Evolutionary conservation across 2,329 filamentous ascomycete species (phyloP), one percentile per base, ranked within the genome.

Genomic region (Fusarium sp.): DNA sequence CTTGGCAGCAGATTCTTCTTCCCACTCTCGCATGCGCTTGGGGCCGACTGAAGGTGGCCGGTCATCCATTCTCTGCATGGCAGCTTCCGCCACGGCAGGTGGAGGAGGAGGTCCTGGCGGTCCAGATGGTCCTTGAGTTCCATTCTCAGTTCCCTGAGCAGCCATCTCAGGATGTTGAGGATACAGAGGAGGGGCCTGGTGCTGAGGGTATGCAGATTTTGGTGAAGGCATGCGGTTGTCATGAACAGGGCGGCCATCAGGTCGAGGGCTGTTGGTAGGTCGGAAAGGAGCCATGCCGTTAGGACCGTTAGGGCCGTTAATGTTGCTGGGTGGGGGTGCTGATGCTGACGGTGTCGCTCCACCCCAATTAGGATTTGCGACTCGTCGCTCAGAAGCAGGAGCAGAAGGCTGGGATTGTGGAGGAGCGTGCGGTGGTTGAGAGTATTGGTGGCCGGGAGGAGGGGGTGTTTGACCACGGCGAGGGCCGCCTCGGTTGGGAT

Each of bases 21-120:
- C 96, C 95, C 96, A 98, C 79, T 98, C 96, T 54, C 95, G 92
- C 81, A 91, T 88, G 65, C 96, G 90, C 87, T 99, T 99, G 64
- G 92, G 90, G 7, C 89, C 89, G 16, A 94, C 93, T 42, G 94
- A 97, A 2, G 92, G 84, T 23, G 95, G 94, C n/a, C 95, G 89
- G 63, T 97, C 88, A 60, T 90, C 88, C 67, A 89, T 85, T 60
- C 84, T 82, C 63, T 87, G 92, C 67, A 89, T 87, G 30, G 90
- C 89, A 78, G 96, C 92, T 52, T 92, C 91, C 50, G 92, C 90
- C 64, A 87, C 84, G 3, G 83, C 77, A 8, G 84, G 83, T 59
- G 85, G 85, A 28, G 84, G 90, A 40, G 90, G 88, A 18, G 74
- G 73, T 28, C 67, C 71, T 7, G 69, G 63, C 5, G 72, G 73